Evolutionary conservation across 805 yeast species (phyloP).

Genomic region (Hermanozyma aechmeae): DNA sequence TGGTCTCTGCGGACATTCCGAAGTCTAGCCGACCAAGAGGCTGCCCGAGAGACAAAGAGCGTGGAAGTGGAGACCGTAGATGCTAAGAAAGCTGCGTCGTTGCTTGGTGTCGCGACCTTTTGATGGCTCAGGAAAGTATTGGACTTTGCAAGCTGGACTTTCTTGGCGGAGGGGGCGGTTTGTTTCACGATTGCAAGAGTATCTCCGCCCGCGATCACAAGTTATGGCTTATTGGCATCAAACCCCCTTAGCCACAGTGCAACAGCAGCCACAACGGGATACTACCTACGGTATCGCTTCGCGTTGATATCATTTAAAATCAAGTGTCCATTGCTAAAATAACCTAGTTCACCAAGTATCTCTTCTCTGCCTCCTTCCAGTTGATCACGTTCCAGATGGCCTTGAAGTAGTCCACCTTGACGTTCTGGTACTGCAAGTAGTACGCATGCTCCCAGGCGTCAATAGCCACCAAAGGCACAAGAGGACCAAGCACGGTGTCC

Average conservation of each 20-base stretch:
- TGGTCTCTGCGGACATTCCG: slow-evolving; percentile 35
- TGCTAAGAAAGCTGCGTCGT: slow-evolving; percentile 75
- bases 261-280: no score
- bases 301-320: no score
- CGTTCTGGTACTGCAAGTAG: slow-evolving; percentile 87
- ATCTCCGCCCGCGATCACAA: no score
- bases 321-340: no score
- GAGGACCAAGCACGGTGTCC: slow-evolving; percentile 68
- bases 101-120: slow-evolving; percentile 71
- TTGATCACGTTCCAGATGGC: slow-evolving; percentile 92
- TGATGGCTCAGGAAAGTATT: no score
- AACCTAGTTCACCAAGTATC: slow-evolving; percentile 32
- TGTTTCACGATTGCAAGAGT: no score
- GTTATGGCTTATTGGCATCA: no score
- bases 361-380: slow-evolving; percentile 83
- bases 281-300: no score
- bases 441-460: slow-evolving; percentile 98
- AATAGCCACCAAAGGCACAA: slow-evolving; percentile 74
- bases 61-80: slow-evolving; percentile 37
- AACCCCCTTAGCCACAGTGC: no score
- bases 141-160: no score
- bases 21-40: slow-evolving; percentile 21
- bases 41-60: slow-evolving; percentile 10
- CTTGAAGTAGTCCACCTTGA: slow-evolving; percentile 84
- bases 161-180: no score